Evolutionary conservation across 805 yeast genomes (phyloP), one percentile per base, ranked within the genome.

Genomic region (Metschnikowia orientalis): DNA sequence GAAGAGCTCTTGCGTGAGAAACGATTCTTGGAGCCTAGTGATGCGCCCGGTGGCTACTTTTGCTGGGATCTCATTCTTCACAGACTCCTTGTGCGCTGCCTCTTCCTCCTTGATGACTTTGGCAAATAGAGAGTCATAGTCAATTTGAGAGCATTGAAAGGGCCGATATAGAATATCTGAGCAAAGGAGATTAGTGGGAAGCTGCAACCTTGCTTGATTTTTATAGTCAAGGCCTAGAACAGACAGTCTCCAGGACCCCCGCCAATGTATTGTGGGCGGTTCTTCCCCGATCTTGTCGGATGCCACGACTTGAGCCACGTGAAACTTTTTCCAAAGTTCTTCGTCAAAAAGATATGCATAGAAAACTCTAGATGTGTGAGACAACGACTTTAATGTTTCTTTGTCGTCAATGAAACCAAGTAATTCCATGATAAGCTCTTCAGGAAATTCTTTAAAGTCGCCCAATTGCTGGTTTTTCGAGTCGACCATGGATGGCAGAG

Each of bases 91-190:
- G 34, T 51, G 59, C 34, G 56, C 54, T 1, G 17, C 30, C 21
- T 50, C 50, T 48, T 75, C 80, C 35, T 72, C 76, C 1, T 51
- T 56, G 4, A 79, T 67, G 4, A 80, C 51, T 23, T 66, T 66
- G 17, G 58, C 52, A 44, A 82, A 75, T 4, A 75, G 48, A 16
- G 56, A 50, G 4, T 53, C 44, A 53, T 83, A 84, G 49, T 82
- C 70, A 12, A 85, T 66, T 42, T 80, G 82, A 1, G 94, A 69
- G 42, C 92, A 80, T 50, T 85, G 92, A 48, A 73, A 87, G 3
- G 96, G 95, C 31, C 92, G 67, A 54, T 79, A 88, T 9, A 89
- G 56, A n/a, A 74, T 45, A 51, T 88, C 96, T 0, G 94, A 82
- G 51, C 81, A 85, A 3, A 87, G 47, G 19, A 76, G 47, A 39